Evolutionary conservation across 1,139 yeast species (phyloP), one percentile per base, ranked within the genome.

Genomic region (Diutina mesorugosa): DNA sequence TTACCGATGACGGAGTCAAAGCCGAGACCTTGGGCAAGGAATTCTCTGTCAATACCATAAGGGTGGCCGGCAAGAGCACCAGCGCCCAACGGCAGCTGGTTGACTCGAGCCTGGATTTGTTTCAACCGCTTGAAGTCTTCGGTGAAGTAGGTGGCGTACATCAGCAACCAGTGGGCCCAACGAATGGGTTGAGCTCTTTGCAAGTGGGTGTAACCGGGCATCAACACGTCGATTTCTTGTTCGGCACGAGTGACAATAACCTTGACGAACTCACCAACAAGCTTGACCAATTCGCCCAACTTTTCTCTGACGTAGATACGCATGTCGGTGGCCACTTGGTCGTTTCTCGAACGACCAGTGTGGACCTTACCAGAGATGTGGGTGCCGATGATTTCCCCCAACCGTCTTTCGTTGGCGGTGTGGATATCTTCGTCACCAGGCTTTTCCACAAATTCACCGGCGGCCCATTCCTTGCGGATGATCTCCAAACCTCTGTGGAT

Each of bases 1-100:
- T 93, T 93, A 57, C 98, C 98, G 74, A 95, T 90, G 55, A 90
- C 90, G 4, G 90, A 84, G 58, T 78, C 73, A 65, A 93, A 93
- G 0, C 91, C 95, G 55, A 93, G 78, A 16, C 83, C 87, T 56
- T 77, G 66, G 29, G 98, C 96, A 62, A 93, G 73, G 66, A 74
- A 90, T 67, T 91, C 96, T 68, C 99, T 82, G 71, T 93, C 98
- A 62, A 93, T 90, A 21, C 98, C 98, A 68, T 91, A 93, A 55
- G 99, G 99, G 69, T 93, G 99, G 57, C 99, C 99, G 16, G 99
- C 99, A 60, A 93, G 79, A 4, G 99, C 99, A 65, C 99, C 99
- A 9, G 93, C 84, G 51, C 99, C 99, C 60, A 93, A 78, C 50
- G 99, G 99, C 52, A 90, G 85, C 63, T 80, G 83, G 69, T 95